Evolutionary conservation across 306 rosid genomes (phyloP).

Genomic region (Urtica urens): DNA sequence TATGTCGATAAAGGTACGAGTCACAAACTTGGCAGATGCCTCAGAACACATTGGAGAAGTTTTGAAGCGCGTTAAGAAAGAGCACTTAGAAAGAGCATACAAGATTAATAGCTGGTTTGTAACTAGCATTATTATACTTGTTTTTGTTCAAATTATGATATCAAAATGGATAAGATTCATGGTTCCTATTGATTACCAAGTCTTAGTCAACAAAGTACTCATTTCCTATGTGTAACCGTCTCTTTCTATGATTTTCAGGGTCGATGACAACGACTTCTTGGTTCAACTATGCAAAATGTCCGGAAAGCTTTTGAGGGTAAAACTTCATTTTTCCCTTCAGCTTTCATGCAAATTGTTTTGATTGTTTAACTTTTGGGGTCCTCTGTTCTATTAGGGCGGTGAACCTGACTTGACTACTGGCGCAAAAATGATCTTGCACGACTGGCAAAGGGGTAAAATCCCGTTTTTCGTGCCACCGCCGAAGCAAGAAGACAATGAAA

Average conservation of each 20-base stretch:
- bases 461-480: slow-evolving; percentile 89
- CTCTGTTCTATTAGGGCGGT: slow-evolving; percentile 49
- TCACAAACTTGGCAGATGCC: slow-evolving; percentile 88
- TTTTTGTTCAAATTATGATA: too few species aligned
- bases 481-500: slow-evolving; percentile 23
- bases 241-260: slow-evolving; percentile 34
- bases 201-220: background rate
- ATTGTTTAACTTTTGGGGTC: background rate
- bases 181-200: too few species aligned
- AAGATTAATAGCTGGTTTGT: slow-evolving; percentile 65
- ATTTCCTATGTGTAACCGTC: background rate
- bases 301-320: slow-evolving; percentile 80
- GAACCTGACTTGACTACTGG: slow-evolving; percentile 87
- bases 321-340: background rate
- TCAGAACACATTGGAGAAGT: slow-evolving; percentile 94
- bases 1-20: slow-evolving; percentile 65
- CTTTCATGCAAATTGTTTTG: background rate
- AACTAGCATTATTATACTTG: slow-evolving; percentile 3
- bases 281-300: slow-evolving; percentile 65
- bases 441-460: slow-evolving; percentile 93
- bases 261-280: slow-evolving; percentile 72
- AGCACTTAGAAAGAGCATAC: slow-evolving; percentile 79
- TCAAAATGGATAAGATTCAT: too few species aligned
- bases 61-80: slow-evolving; percentile 82
- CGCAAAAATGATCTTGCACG: slow-evolving; percentile 90